Evolutionary conservation across 441 rosid genomes (phyloP).

Genomic region (Breynia disticha): DNA sequence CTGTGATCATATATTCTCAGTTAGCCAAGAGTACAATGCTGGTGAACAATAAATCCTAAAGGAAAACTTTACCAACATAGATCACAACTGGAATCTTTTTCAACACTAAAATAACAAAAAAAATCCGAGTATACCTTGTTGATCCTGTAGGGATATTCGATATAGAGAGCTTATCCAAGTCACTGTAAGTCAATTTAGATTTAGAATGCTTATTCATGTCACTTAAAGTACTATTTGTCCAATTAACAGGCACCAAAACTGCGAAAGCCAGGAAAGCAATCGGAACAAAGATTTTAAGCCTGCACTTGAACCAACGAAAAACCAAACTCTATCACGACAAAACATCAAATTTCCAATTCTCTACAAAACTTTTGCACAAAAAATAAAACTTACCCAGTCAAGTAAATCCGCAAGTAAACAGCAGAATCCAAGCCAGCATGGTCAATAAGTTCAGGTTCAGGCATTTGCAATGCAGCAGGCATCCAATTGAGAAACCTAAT

Average conservation of each 20-base stretch:
- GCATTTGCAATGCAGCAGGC: slow-evolving; percentile 47
- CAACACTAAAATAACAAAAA: neutral
- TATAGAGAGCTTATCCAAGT: slow-evolving; percentile 79
- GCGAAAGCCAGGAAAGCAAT: slow-evolving; percentile 69
- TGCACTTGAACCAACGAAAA: slow-evolving; percentile 23
- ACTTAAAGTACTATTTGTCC: slow-evolving; percentile 53
- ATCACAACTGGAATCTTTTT: neutral
- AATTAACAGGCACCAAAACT: slow-evolving; percentile 73
- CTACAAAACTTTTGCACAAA: neutral
- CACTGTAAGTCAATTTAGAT: slow-evolving; percentile 48
- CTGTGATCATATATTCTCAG: slow-evolving; percentile 28
- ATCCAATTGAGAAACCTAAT: slow-evolving; percentile 36
- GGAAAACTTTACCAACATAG: neutral
- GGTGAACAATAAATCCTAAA: neutral
- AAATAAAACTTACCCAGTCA: slow-evolving; percentile 22
- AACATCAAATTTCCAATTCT: neutral
- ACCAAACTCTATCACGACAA: neutral
- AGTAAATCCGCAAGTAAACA: slow-evolving; percentile 41
- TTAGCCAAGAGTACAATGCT: neutral
- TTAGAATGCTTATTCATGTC: slow-evolving; percentile 21
- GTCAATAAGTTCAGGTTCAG: slow-evolving; percentile 41
- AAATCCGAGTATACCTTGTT: slow-evolving; percentile 33
- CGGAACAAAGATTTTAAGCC: slow-evolving; percentile 86
- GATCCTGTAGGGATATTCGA: slow-evolving; percentile 76
- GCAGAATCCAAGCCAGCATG: slow-evolving; percentile 54